Evolutionary conservation across 345 rosid genomes (phyloP), one percentile per base, ranked within the genome.

Genomic region (Ailanthus altissimus): DNA sequence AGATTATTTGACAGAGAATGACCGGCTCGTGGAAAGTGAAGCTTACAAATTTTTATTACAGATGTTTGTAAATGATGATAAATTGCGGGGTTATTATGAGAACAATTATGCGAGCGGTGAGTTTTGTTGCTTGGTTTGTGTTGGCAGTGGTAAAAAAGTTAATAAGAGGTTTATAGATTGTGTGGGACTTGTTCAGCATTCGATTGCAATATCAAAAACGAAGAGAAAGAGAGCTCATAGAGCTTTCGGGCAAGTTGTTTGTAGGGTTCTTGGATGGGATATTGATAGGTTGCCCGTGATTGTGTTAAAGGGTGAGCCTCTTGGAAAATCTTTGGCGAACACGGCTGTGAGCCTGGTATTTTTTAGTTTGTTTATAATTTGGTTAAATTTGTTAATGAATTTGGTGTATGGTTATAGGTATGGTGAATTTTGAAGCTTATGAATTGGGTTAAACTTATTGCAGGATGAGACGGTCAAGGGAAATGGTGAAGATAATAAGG

Each of bases 121-220:
- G 0, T 88, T 92, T 23, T 89, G 78, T 83, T 92, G 97, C 75
- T 65, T 90, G 45, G 92, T 91, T 63, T 94, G 97, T 72, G 81
- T 94, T 32, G 92, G 86, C 8, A 80, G 81, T 70, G 86, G 81
- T 23, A 83, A 83, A 75, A 86, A 76, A 43, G 60, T 85, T 26
- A 60, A 79, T 73, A 80, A 86, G 84, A 89, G 75, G 73, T 91
- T 84, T 70, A 91, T 88, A 77, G 86, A 85, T 74, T 90, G 97
- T 84, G 43, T 63, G 23, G 90, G 88, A 12, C 84, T 93, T 38
- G 78, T 90, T 78, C 93, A 91, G 76, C 97, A 94, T 88, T 77
- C 92, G 5, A 77, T 65, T 1, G 77, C 78, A 20, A 82, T 87
- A 49, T 57, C 66, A 25, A 94, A 88, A 76, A 87, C 89, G 5